phyloP scores from a whole-genome alignment of 73 alveolate genomes.

The Uronychia binucleata region DNA sequence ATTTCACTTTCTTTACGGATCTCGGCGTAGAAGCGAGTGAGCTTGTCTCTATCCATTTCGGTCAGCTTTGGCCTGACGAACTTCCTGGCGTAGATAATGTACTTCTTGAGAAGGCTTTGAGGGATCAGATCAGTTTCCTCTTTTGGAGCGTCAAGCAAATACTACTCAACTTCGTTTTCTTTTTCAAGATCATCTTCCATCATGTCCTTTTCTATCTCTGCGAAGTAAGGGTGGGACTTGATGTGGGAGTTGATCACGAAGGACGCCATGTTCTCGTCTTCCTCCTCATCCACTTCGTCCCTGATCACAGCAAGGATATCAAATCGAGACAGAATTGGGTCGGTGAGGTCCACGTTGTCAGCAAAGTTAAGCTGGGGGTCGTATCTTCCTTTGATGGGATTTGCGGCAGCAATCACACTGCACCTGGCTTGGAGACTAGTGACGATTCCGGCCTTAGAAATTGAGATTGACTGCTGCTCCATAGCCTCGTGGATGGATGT shows the following conservation, averaged over 20 bases:
- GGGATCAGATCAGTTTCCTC: conserved; percentile 40
- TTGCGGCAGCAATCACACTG: conserved; percentile 99
- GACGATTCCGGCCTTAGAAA: conserved; percentile 99
- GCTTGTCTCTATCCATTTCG: conserved; percentile 93
- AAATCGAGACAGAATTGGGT: conserved; percentile 99
- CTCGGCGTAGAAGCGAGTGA: conserved; percentile 92
- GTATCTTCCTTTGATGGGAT: conserved; percentile 97
- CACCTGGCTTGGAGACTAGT: conserved; percentile 99
- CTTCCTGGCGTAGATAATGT: conserved; percentile 95
- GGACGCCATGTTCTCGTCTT: conserved; percentile 97
- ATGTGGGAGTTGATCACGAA: conserved; percentile 98
- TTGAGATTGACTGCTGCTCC: conserved; percentile 99
- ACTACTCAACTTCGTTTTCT: conserved; percentile 38
- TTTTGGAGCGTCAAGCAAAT: not conserved
- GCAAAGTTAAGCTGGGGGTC: conserved; percentile 91
- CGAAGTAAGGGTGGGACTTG: conserved; percentile 95
- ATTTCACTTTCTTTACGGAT: conserved; percentile 90
- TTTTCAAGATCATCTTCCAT: not conserved
- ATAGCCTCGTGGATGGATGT: conserved; percentile 99
- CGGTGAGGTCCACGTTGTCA: conserved; percentile 99
- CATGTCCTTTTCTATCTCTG: conserved; percentile 86
- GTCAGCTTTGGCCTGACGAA: conserved; percentile 90
- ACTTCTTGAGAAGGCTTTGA: conserved; percentile 95
- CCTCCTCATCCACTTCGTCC: conserved; percentile 94
- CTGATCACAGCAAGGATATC: conserved; percentile 98